phyloP scores from a whole-genome alignment of 148 eudicot species.

The Beta vulgaris region DNA sequence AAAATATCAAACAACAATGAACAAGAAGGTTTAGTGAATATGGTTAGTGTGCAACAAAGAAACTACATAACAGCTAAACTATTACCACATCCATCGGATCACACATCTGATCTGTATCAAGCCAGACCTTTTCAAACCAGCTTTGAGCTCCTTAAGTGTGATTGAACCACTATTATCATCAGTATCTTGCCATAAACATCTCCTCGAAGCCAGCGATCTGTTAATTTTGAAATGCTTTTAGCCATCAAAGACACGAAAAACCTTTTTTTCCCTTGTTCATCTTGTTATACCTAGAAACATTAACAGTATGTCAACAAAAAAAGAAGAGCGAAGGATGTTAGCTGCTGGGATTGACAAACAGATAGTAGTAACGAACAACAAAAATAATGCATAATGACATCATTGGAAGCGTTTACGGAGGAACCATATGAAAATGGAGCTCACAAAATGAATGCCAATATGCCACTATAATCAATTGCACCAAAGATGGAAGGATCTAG shows the following conservation, averaged over 20 bases:
- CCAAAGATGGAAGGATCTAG: too few relatives aligned
- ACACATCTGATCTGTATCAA: constrained; percentile 94
- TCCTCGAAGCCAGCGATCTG: constrained; percentile 87
- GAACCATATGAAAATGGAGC: too few relatives aligned
- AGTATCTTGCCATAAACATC: constrained; percentile 91
- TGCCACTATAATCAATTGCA: too few relatives aligned
- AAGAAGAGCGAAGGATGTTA: too few relatives aligned
- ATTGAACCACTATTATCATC: constrained; percentile 94
- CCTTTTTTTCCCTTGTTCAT: not conserved
- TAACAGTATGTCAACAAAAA: not conserved
- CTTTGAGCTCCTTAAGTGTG: constrained; percentile 96
- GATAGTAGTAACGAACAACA: too few relatives aligned
- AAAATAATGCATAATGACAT: too few relatives aligned
- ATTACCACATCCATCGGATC: constrained; percentile 94
- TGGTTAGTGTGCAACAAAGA: not conserved
- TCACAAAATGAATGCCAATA: too few relatives aligned
- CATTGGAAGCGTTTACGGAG: too few relatives aligned
- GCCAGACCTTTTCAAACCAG: constrained; percentile 86
- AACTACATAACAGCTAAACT: not conserved
- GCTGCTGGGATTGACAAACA: too few relatives aligned
- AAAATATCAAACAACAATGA: not conserved
- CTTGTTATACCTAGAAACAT: not conserved
- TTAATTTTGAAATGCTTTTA: constrained; percentile 93
- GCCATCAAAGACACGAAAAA: constrained; percentile 45
- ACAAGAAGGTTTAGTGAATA: not conserved